These are phyloP conservation scores for Phragmites australis DNA, from an alignment of 176 grass and related monocot genomes.

Conservation along the genomic window DNA sequence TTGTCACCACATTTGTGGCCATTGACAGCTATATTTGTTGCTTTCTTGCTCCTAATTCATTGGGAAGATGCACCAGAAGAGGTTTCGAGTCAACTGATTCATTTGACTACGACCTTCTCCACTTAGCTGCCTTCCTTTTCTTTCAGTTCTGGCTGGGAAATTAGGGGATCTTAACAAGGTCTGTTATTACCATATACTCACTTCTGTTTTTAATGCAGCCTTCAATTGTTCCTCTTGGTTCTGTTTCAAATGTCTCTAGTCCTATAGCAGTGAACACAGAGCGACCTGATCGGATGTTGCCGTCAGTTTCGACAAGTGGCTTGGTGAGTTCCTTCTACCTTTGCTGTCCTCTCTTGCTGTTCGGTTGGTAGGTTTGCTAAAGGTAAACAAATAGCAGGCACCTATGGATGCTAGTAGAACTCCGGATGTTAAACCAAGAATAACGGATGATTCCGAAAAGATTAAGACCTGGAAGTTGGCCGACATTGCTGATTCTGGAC, in stretches of 20 bases:
- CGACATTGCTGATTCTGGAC: constrained; percentile 75
- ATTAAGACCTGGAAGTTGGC: constrained; percentile 83
- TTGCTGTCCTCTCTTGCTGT: constrained; percentile 19
- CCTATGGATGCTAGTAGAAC: constrained; percentile 80
- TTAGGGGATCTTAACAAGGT: constrained; percentile 5
- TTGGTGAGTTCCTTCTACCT: constrained; percentile 57
- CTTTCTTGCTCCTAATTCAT: background rate
- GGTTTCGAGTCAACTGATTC: background rate
- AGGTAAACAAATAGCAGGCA: constrained; percentile 54
- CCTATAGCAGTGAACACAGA: constrained; percentile 81
- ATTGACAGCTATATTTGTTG: background rate
- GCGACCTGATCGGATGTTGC: constrained; percentile 76
- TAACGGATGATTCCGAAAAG: constrained; percentile 92
- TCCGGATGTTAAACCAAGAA: constrained; percentile 87
- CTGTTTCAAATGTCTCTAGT: constrained; percentile 84
- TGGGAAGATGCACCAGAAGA: background rate
- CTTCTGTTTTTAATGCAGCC: constrained; percentile 61
- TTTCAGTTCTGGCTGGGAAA: constrained; percentile 18
- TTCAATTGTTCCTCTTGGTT: constrained; percentile 64
- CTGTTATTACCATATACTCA: constrained; percentile 15
- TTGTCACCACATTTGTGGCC: background rate
- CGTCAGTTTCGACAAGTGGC: constrained; percentile 85
- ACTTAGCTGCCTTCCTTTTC: constrained; percentile 5
- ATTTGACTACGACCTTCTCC: background rate
- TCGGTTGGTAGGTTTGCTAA: constrained; percentile 36